These are phyloP conservation scores for Fusarium sp. DNA, from an alignment of 2,329 filamentous ascomycete species.

Conservation along the genomic window DNA sequence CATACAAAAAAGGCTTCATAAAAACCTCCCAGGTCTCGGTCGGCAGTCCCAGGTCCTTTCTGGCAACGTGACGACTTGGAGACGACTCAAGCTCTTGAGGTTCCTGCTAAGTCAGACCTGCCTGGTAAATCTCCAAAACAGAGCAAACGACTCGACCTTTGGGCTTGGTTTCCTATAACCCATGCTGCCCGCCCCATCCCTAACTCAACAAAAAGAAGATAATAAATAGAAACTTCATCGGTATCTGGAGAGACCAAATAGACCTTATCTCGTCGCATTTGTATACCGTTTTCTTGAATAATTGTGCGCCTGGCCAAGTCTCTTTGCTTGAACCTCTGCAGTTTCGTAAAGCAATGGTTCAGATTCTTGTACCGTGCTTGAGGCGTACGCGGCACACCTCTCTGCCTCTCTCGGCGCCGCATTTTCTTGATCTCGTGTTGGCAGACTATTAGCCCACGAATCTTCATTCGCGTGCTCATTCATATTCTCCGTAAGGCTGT, in stretches of 20 bases:
- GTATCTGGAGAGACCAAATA: conserved; percentile 3
- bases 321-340: conserved; percentile 8
- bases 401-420: conserved; percentile 27
- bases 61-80: conserved; percentile 1
- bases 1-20: conserved; percentile 33
- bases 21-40: conserved; percentile 18
- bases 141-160: conserved; percentile 5
- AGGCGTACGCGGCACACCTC: conserved; percentile 9
- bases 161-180: conserved; percentile 21
- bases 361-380: conserved; percentile 12
- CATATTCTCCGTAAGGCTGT: conserved; percentile 7
- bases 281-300: conserved; percentile 22
- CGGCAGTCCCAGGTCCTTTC: conserved; percentile 10
- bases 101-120: conserved; percentile 5
- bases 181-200: conserved; percentile 15
- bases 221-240: conserved; percentile 14
- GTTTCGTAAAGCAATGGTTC: conserved; percentile 35
- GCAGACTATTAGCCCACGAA: conserved; percentile 1
- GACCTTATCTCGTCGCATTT: conserved; percentile 27
- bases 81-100: background rate
- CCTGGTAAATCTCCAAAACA: conserved; percentile 31
- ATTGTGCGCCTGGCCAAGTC: conserved; percentile 1
- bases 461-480: conserved; percentile 8
- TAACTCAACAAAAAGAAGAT: conserved; percentile 27
- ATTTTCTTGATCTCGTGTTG: conserved; percentile 38